phyloP scores from a whole-genome alignment of 2,329 filamentous ascomycete genomes.

The Gaeumannomyces sp. region DNA sequence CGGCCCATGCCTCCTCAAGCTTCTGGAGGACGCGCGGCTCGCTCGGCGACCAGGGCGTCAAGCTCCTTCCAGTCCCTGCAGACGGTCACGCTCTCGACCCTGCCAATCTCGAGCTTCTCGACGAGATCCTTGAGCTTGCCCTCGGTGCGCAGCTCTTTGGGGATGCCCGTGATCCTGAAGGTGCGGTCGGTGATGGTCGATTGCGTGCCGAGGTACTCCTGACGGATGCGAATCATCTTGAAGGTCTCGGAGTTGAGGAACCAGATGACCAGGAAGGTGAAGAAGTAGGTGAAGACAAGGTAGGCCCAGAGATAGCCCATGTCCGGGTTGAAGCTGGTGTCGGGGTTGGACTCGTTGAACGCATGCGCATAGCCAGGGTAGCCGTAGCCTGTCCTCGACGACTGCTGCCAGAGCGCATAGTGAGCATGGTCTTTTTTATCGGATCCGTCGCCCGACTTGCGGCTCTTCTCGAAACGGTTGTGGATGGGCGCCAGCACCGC shows the following conservation, averaged over 20 bases:
- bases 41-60: slow-evolving; percentile 64
- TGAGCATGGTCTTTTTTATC: slow-evolving; percentile 4
- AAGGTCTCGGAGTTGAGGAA: slow-evolving; percentile 78
- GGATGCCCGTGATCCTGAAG: slow-evolving; percentile 85
- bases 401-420: neutral
- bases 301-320: slow-evolving; percentile 80
- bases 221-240: slow-evolving; percentile 76
- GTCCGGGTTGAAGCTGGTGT: slow-evolving; percentile 28
- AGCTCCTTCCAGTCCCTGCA: slow-evolving; percentile 83
- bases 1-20: slow-evolving; percentile 73
- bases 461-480: slow-evolving; percentile 44
- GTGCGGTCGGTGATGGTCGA: slow-evolving; percentile 95
- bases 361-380: neutral
- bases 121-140: slow-evolving; percentile 79
- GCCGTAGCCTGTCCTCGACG: neutral
- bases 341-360: slow-evolving; percentile 16
- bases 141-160: slow-evolving; percentile 70
- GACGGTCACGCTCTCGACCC: slow-evolving; percentile 79
- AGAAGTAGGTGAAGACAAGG: slow-evolving; percentile 89
- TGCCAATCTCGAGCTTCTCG: slow-evolving; percentile 81
- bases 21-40: slow-evolving; percentile 60
- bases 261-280: slow-evolving; percentile 75
- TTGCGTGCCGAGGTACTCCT: slow-evolving; percentile 88
- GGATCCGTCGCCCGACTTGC: neutral
- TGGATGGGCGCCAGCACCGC: slow-evolving; percentile 83